Percentiles rank a stretch among this genome's conserved stretches.
Conservation (phyloP, 805 yeast genomes). For the Wickerhamiella azymoides region DNA sequence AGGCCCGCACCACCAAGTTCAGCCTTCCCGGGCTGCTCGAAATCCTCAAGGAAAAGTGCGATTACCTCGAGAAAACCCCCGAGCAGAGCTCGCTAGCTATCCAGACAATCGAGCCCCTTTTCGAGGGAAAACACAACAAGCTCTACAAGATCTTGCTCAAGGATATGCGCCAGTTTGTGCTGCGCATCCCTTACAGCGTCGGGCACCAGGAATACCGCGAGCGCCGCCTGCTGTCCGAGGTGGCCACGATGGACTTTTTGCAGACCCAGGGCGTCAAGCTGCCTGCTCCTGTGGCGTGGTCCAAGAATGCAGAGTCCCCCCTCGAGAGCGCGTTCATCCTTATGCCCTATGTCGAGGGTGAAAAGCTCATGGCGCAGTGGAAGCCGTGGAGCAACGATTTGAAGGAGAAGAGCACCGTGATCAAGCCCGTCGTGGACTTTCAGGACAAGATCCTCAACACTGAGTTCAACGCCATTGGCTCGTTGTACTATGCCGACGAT, state of each 20-base stretch:
- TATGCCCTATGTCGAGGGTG: constrained; percentile 70
- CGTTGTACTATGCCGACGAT: constrained; percentile 67
- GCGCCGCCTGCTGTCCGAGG: constrained; percentile 65
- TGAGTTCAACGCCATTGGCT: constrained; percentile 63
- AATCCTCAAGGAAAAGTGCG: constrained; percentile 21
- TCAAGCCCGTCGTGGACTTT: constrained; percentile 61
- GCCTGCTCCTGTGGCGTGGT: constrained; percentile 58
- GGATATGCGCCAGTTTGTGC: constrained; percentile 46
- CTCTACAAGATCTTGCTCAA: constrained; percentile 59
- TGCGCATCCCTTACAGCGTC: constrained; percentile 80
- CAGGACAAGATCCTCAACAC: constrained; percentile 40
- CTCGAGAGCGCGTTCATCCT: constrained; percentile 63
- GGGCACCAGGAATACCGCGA: constrained; percentile 44
- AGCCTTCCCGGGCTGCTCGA: constrained; percentile 61
- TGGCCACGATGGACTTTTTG: constrained; percentile 82
- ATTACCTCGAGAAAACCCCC: constrained; percentile 25
- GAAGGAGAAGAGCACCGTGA: constrained; percentile 34
- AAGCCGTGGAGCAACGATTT: constrained; percentile 60
- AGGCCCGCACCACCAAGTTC: constrained; percentile 64
- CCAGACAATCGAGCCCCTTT: constrained; percentile 66
- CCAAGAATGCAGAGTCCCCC: constrained; percentile 51
- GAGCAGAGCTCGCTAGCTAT: constrained; percentile 36
- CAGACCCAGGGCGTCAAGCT: constrained; percentile 45
- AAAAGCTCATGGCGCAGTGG: constrained; percentile 79
- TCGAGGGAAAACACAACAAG: constrained; percentile 91